These are phyloP conservation scores for Triangularia setosa DNA, from an alignment of 2,329 filamentous ascomycete species.

Conservation along the genomic window DNA sequence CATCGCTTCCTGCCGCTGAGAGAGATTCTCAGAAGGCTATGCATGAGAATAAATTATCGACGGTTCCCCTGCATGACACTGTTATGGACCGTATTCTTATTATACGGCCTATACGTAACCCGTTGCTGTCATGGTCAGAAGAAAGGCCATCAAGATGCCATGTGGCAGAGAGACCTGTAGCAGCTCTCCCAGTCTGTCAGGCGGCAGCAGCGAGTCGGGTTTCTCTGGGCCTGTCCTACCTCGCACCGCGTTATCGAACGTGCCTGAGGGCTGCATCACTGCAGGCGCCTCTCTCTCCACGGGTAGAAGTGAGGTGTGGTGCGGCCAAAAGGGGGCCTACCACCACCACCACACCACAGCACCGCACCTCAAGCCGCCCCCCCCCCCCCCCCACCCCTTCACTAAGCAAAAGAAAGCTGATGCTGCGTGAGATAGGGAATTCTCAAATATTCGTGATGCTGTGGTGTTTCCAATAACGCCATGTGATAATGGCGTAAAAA, in stretches of 20 bases:
- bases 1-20: conserved; percentile 5
- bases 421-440: too few relatives aligned
- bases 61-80: not conserved
- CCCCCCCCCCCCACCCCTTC: too few relatives aligned
- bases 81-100: not conserved
- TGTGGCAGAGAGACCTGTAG: conserved; percentile 12
- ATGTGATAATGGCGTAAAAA: not conserved
- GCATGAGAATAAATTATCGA: not conserved
- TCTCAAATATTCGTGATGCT: not conserved
- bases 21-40: not conserved
- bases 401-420: too few relatives aligned
- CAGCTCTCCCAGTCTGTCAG: not conserved
- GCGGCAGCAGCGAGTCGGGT: conserved; percentile 7
- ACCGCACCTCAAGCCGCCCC: not conserved
- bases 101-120: not conserved
- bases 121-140: not conserved
- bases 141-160: conserved; percentile 10
- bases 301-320: not conserved
- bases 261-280: conserved; percentile 9
- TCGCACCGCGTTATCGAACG: conserved; percentile 10
- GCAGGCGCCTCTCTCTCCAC: conserved; percentile 1
- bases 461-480: not conserved
- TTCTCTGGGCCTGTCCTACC: conserved; percentile 11
- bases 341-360: not conserved
- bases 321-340: not conserved